Evolutionary conservation across 2,329 filamentous ascomycete species (phyloP).

Genomic region (Monosporascus sp.): DNA sequence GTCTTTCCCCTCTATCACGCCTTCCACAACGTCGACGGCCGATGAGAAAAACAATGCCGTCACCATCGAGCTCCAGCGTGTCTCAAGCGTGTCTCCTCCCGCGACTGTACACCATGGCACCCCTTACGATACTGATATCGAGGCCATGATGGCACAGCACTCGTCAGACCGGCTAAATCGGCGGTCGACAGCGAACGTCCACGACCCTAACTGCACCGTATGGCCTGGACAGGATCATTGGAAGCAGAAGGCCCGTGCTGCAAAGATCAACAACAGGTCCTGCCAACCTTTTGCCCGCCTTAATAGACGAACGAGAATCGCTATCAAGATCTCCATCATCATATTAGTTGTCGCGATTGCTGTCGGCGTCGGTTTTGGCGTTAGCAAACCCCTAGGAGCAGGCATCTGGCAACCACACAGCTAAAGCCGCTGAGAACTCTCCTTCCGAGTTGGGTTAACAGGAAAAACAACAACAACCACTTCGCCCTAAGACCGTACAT

Average conservation of each 20-base stretch:
- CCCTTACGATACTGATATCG: slow-evolving; percentile 54
- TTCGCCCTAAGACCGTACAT: neutral
- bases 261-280: slow-evolving; percentile 43
- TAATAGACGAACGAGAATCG: slow-evolving; percentile 48
- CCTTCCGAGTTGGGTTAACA: neutral
- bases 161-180: slow-evolving; percentile 32
- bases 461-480: neutral
- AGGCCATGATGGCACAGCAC: slow-evolving; percentile 42
- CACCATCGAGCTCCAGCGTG: slow-evolving; percentile 24
- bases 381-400: slow-evolving; percentile 57
- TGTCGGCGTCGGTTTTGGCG: slow-evolving; percentile 52
- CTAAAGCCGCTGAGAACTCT: slow-evolving; percentile 7
- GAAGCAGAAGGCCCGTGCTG: slow-evolving; percentile 53
- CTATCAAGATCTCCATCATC: slow-evolving; percentile 48
- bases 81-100: slow-evolving; percentile 40
- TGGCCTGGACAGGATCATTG: slow-evolving; percentile 58
- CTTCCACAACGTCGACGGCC: slow-evolving; percentile 2
- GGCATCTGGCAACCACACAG: slow-evolving; percentile 46
- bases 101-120: slow-evolving; percentile 37
- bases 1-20: slow-evolving; percentile 8
- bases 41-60: slow-evolving; percentile 17
- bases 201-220: slow-evolving; percentile 46
- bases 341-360: slow-evolving; percentile 49
- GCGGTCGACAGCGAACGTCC: slow-evolving; percentile 25
- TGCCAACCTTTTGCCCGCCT: slow-evolving; percentile 50